A percentile compares a stretch with the other conserved stretches of the same genome.
phyloP scores from a whole-genome alignment of 345 rosid species.

The Syzygium grande region DNA sequence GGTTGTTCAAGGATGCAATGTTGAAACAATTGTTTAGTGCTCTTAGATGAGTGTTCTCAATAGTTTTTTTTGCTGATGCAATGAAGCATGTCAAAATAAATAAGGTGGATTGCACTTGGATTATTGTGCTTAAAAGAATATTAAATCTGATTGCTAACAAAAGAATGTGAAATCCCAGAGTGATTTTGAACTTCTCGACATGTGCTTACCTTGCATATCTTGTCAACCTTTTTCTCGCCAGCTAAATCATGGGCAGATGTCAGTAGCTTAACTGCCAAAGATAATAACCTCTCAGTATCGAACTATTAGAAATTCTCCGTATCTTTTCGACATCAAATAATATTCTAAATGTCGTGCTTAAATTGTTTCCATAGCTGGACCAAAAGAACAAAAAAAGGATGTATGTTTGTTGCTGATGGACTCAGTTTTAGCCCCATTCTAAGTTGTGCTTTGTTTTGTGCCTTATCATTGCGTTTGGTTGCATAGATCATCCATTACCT shows the following conservation, averaged over 20 bases:
- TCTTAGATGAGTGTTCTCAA: neutral
- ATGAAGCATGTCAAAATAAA: neutral
- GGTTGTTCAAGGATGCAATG: neutral
- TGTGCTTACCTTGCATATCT: neutral
- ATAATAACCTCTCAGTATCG: neutral
- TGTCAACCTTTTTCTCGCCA: neutral
- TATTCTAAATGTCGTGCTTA: neutral
- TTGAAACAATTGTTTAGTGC: neutral
- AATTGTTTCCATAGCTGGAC: neutral
- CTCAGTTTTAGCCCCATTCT: neutral
- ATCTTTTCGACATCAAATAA: neutral
- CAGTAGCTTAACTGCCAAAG: neutral
- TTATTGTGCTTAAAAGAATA: neutral
- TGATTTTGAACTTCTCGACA: neutral
- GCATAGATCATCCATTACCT: slow-evolving; percentile 76
- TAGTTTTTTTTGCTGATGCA: neutral
- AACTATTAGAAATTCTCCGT: neutral
- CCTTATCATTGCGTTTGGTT: slow-evolving; percentile 7
- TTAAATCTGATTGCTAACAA: neutral
- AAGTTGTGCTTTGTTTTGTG: neutral
- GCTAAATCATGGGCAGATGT: neutral
- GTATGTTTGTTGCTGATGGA: neutral
- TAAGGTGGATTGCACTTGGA: neutral
- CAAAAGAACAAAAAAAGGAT: neutral
- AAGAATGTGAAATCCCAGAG: neutral